These are phyloP conservation scores for Eucommia ulmoides DNA, from an alignment of 257 asterid species.

Conservation along the genomic window DNA sequence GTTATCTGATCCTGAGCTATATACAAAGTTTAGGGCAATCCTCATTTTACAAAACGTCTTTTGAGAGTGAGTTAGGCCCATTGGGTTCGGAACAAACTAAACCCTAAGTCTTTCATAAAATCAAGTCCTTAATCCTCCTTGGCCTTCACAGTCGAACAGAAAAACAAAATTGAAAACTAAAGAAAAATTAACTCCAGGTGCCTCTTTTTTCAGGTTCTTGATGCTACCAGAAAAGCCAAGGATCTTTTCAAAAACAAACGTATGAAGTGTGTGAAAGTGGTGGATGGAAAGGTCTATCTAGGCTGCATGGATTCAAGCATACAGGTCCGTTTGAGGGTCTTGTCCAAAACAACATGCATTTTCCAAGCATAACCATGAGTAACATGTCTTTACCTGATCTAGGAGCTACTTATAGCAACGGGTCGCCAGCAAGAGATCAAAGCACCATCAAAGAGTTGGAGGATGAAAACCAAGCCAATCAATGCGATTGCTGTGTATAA, in stretches of 20 bases:
- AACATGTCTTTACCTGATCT: too few relatives aligned
- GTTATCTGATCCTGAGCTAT: too few relatives aligned
- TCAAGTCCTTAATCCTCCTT: too few relatives aligned
- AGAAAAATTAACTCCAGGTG: neutral
- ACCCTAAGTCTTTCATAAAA: too few relatives aligned
- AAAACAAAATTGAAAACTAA: neutral
- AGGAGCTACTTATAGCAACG: constrained; percentile 50
- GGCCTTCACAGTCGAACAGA: neutral
- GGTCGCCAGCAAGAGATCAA: constrained; percentile 64
- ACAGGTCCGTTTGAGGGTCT: too few relatives aligned
- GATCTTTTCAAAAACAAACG: constrained; percentile 56
- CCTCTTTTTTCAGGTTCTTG: constrained; percentile 38
- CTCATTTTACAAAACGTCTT: too few relatives aligned
- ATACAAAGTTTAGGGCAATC: too few relatives aligned
- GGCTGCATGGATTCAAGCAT: constrained; percentile 87
- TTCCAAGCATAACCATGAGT: too few relatives aligned
- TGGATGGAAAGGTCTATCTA: constrained; percentile 60
- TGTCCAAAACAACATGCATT: too few relatives aligned
- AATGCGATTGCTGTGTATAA: constrained; percentile 50
- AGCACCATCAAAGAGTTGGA: constrained; percentile 69
- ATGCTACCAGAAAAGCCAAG: constrained; percentile 47
- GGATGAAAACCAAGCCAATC: constrained; percentile 53
- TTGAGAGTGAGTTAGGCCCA: too few relatives aligned
- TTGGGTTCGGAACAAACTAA: too few relatives aligned
- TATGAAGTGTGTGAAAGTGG: constrained; percentile 40